These are phyloP conservation scores for Flaveria trinervia DNA, from an alignment of 129 eudicot species.

Conservation along the genomic window DNA sequence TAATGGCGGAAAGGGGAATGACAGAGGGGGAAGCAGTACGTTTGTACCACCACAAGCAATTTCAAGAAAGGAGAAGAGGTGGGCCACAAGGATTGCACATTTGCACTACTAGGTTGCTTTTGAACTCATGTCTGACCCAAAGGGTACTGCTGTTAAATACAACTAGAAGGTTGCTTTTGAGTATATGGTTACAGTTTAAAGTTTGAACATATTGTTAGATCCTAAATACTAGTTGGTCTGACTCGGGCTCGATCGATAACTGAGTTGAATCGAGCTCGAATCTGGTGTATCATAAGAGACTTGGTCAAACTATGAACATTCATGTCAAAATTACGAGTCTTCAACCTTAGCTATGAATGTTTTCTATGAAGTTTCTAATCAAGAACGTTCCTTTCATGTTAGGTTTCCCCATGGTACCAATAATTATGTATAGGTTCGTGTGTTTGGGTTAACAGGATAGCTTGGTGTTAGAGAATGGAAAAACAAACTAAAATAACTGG, in stretches of 20 bases:
- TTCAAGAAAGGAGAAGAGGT: constrained; percentile 30
- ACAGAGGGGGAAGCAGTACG: too few species aligned
- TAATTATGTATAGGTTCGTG: constrained; percentile 25
- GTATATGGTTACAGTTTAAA: neutral
- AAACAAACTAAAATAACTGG: too few species aligned
- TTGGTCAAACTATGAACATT: neutral
- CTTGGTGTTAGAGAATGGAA: neutral
- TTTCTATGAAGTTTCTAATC: neutral
- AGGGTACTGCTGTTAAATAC: neutral
- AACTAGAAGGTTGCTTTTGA: neutral
- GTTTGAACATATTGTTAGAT: constrained; percentile 7
- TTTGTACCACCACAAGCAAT: neutral
- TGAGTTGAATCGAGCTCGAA: neutral
- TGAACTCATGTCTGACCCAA: constrained; percentile 7
- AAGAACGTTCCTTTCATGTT: neutral
- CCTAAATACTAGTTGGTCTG: neutral
- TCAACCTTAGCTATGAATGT: neutral
- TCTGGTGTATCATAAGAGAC: neutral
- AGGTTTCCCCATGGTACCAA: constrained; percentile 3
- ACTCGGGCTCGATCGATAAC: neutral
- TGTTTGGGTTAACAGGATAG: constrained; percentile 36
- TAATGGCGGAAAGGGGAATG: too few species aligned
- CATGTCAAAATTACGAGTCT: too few species aligned
- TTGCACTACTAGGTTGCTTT: constrained; percentile 19
- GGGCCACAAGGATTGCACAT: constrained; percentile 28